These are phyloP conservation scores for Scenedesmus sp. DNA, from an alignment of 163 green algal genomes.

Conservation along the genomic window DNA sequence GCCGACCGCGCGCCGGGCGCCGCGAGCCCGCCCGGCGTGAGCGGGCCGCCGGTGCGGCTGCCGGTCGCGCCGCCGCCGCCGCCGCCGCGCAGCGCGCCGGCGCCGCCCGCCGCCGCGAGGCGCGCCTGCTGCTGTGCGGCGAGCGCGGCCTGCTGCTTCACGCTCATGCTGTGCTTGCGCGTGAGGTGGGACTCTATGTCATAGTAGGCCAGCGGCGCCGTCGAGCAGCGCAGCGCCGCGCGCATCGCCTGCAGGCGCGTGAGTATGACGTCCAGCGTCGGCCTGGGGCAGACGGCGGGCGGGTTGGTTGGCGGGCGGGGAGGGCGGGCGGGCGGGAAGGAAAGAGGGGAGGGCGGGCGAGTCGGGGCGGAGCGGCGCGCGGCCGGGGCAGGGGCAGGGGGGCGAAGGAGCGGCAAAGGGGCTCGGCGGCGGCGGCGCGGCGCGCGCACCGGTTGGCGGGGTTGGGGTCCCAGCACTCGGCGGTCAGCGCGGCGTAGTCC, in stretches of 20 bases:
- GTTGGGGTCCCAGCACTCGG: constrained; percentile 44
- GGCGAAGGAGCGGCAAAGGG: background rate
- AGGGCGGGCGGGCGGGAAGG: background rate
- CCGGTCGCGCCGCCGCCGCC: background rate
- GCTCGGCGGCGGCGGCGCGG: background rate
- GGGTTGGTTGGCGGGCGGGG: background rate
- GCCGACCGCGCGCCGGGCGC: background rate
- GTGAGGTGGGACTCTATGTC: constrained; percentile 1
- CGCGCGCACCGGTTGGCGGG: constrained; percentile 35
- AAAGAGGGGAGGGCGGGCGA: background rate
- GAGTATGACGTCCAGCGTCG: constrained; percentile 5
- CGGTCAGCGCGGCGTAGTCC: constrained; percentile 18
- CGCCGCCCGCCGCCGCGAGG: no score
- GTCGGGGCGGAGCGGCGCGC: no score
- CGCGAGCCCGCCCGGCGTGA: background rate
- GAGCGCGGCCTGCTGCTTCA: background rate
- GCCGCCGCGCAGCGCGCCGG: no score
- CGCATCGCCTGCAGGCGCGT: constrained; percentile 5
- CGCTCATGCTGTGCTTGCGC: background rate
- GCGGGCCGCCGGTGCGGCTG: background rate
- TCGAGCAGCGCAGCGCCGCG: background rate
- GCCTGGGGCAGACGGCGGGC: background rate
- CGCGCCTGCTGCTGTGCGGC: background rate
- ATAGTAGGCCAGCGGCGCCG: constrained; percentile 8
- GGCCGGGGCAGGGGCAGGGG: no score